These are phyloP conservation scores for Suhomyces pyralidae DNA, from an alignment of 805 yeast species.

Conservation along the genomic window DNA sequence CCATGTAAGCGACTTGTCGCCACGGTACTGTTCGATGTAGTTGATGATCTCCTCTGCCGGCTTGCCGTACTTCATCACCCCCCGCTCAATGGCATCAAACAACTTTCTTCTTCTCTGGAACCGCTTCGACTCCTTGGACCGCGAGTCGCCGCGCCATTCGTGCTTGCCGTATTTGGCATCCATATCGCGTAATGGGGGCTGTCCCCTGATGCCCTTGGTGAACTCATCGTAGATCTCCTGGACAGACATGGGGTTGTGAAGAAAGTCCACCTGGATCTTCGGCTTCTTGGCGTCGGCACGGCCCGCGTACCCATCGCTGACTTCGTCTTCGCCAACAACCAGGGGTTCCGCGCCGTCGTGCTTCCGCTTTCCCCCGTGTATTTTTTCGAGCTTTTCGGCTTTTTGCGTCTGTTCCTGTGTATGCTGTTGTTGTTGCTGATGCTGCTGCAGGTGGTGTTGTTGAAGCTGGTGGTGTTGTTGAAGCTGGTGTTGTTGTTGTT, in stretches of 20 bases:
- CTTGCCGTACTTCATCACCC: constrained; percentile 38
- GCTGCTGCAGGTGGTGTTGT: constrained; percentile 14
- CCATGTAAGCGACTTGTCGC: constrained; percentile 44
- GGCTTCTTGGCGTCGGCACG: constrained; percentile 27
- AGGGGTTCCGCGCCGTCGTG: constrained; percentile 3
- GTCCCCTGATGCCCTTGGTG: constrained; percentile 43
- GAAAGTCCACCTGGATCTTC: constrained; percentile 35
- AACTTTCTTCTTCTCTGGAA: constrained; percentile 43
- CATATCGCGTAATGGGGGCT: constrained; percentile 40
- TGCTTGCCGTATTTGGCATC: constrained; percentile 43
- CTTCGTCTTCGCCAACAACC: constrained; percentile 5
- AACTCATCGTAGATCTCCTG: constrained; percentile 45
- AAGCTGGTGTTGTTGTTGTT: constrained; percentile 5
- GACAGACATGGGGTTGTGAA: constrained; percentile 45
- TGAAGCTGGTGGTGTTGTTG: constrained; percentile 33
- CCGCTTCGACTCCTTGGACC: constrained; percentile 43
- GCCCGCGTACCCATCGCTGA: constrained; percentile 8
- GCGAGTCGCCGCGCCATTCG: constrained; percentile 46
- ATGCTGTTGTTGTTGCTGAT: constrained; percentile 1
- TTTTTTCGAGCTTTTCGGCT: constrained; percentile 6
- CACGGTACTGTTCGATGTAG: constrained; percentile 41
- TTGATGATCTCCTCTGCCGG: constrained; percentile 39
- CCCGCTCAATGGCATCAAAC: constrained; percentile 42
- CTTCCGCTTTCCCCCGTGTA: constrained; percentile 9
- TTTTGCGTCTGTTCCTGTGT: not conserved